A percentile compares a stretch with the other conserved stretches of the same genome.
Conservation (phyloP, 2,329 filamentous ascomycete species). For the Dactylellina sp. region DNA sequence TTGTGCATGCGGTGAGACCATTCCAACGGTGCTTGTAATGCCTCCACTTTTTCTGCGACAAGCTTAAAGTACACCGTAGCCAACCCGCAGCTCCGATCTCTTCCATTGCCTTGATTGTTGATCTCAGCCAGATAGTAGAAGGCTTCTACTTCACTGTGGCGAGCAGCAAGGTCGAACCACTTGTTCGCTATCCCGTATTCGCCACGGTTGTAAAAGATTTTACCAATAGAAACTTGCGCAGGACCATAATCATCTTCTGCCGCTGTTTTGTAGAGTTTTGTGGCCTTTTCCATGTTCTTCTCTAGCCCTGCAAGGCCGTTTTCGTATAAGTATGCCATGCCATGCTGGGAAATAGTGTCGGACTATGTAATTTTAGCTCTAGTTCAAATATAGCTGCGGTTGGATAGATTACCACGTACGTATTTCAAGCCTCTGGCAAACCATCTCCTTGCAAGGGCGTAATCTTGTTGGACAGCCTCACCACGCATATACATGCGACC, state of each 20-base stretch:
- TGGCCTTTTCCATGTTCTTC: conserved; percentile 77
- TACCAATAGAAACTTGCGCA: conserved; percentile 84
- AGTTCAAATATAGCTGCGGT: not conserved
- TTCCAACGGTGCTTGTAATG: conserved; percentile 79
- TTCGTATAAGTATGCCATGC: conserved; percentile 84
- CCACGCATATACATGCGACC: conserved; percentile 90
- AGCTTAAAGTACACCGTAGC: conserved; percentile 86
- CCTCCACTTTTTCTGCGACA: conserved; percentile 79
- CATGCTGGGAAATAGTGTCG: conserved; percentile 86
- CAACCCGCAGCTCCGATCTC: conserved; percentile 80
- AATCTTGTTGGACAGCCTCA: conserved; percentile 84
- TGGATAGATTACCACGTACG: conserved; percentile 22
- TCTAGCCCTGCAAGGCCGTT: conserved; percentile 77
- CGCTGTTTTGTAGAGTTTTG: conserved; percentile 79
- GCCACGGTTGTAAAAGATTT: conserved; percentile 87
- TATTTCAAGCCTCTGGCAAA: conserved; percentile 79
- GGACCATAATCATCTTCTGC: conserved; percentile 84
- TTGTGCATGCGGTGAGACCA: conserved; percentile 88
- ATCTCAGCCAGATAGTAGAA: conserved; percentile 94
- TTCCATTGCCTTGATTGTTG: conserved; percentile 80
- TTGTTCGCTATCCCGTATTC: conserved; percentile 73
- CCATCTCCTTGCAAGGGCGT: conserved; percentile 80
- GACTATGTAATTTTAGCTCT: conserved; percentile 66
- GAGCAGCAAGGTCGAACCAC: conserved; percentile 87
- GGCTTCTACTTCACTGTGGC: conserved; percentile 86